phyloP scores from a whole-genome alignment of 768 basidiomycete species.

The Hebeloma cylindrosporum region DNA sequence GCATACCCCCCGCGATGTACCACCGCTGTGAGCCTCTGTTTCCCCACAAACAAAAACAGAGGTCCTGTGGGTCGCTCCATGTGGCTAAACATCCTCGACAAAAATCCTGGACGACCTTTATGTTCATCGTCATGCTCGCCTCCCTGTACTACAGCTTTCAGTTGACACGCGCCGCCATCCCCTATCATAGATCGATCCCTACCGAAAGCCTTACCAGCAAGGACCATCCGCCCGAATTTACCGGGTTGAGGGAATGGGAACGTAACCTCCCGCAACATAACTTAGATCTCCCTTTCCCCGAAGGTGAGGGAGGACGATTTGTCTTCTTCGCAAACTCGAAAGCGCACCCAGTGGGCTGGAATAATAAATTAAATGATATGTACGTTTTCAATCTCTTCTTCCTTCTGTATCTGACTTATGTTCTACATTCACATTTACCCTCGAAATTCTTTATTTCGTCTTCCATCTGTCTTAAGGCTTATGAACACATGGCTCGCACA shows the following conservation, averaged over 20 bases:
- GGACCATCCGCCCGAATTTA: constrained; percentile 17
- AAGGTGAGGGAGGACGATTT: constrained; percentile 49
- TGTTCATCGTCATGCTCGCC: constrained; percentile 8
- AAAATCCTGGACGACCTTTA: constrained; percentile 9
- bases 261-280: constrained; percentile 52
- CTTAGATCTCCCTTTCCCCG: constrained; percentile 46
- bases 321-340: constrained; percentile 47
- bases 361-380: constrained; percentile 55
- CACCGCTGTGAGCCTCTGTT: constrained; percentile 10
- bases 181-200: constrained; percentile 6
- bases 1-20: constrained; percentile 5
- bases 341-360: constrained; percentile 46
- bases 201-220: background rate
- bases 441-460: background rate
- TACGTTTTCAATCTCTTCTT: constrained; percentile 25
- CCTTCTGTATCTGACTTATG: background rate
- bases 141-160: constrained; percentile 13
- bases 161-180: constrained; percentile 8
- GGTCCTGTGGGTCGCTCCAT: constrained; percentile 8
- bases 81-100: constrained; percentile 11
- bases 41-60: constrained; percentile 11
- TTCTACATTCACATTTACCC: background rate
- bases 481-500: constrained; percentile 54
- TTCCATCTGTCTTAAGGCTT: constrained; percentile 30
- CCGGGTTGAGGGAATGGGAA: constrained; percentile 37